Evolutionary conservation across 208 protist species (phyloP).

Genomic region (Trypanosoma grayi): DNA sequence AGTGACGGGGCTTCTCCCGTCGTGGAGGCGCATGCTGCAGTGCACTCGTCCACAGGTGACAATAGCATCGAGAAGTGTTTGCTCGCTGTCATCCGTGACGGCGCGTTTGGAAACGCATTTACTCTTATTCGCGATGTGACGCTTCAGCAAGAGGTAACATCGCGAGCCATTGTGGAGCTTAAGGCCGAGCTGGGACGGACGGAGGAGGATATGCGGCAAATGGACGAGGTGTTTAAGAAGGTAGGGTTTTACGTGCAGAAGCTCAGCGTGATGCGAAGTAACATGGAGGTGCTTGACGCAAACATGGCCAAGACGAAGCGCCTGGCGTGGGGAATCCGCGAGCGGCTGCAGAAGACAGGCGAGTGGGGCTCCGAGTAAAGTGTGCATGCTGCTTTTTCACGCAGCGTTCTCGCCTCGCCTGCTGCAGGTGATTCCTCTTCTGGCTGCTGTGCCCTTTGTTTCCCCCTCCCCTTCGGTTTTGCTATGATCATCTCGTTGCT

Average conservation of each 20-base stretch:
- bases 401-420: neutral
- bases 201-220: conserved; percentile 2
- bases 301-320: conserved; percentile 19
- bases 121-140: neutral
- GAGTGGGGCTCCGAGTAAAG: conserved; percentile 6
- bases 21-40: neutral
- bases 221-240: conserved; percentile 1
- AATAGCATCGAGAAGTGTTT: neutral
- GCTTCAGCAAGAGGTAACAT: neutral
- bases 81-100: neutral
- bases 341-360: neutral
- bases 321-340: conserved; percentile 1
- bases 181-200: neutral
- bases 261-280: conserved; percentile 1
- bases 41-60: neutral
- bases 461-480: no score
- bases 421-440: neutral
- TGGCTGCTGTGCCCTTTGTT: neutral
- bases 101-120: neutral
- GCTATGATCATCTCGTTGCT: no score
- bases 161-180: neutral
- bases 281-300: conserved; percentile 1
- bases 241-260: conserved; percentile 1
- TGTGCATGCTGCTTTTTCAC: neutral
- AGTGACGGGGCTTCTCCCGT: neutral